Conservation (phyloP, 2,329 filamentous ascomycete species). For the Xylariomycetidae sp. region DNA sequence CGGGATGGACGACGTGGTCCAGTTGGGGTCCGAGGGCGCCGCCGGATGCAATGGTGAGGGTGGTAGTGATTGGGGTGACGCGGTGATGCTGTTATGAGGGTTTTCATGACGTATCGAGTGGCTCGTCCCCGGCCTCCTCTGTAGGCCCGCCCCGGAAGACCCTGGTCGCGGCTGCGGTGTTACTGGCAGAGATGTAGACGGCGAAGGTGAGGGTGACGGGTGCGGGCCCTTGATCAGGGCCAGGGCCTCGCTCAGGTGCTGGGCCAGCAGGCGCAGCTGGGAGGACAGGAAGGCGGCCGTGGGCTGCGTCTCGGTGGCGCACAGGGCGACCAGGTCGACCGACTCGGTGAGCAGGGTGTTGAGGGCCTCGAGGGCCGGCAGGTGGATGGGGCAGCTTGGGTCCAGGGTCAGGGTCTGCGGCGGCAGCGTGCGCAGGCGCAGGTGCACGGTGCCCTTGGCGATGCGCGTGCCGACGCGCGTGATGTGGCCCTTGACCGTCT, state of each 20-base stretch:
- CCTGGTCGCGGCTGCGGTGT: slow-evolving; percentile 23
- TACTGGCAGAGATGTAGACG: slow-evolving; percentile 21
- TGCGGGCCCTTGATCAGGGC: slow-evolving; percentile 52
- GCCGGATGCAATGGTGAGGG: not conserved
- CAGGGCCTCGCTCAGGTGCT: slow-evolving; percentile 48
- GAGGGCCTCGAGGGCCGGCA: slow-evolving; percentile 67
- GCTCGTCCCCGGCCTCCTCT: not conserved
- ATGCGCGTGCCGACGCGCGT: slow-evolving; percentile 88
- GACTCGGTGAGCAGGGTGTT: slow-evolving; percentile 77
- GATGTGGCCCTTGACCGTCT: slow-evolving; percentile 87
- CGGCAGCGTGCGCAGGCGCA: slow-evolving; percentile 68
- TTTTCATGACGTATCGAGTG: too few species aligned
- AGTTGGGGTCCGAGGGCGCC: slow-evolving; percentile 14
- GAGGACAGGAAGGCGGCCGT: slow-evolving; percentile 50
- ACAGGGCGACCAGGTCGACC: slow-evolving; percentile 77
- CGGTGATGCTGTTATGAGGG: not conserved
- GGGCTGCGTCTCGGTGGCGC: slow-evolving; percentile 52
- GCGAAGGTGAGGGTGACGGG: slow-evolving; percentile 36
- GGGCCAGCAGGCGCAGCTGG: slow-evolving; percentile 52
- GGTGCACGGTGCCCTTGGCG: slow-evolving; percentile 78
- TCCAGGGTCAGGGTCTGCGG: slow-evolving; percentile 45
- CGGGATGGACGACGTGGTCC: slow-evolving; percentile 27
- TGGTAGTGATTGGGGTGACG: too few species aligned
- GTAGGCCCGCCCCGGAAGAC: slow-evolving; percentile 1
- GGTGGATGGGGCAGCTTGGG: slow-evolving; percentile 45